Evolutionary conservation across 2,329 filamentous ascomycete genomes (phyloP), one percentile per base, ranked within the genome.

Genomic region (Pyrenochaeta sp.): DNA sequence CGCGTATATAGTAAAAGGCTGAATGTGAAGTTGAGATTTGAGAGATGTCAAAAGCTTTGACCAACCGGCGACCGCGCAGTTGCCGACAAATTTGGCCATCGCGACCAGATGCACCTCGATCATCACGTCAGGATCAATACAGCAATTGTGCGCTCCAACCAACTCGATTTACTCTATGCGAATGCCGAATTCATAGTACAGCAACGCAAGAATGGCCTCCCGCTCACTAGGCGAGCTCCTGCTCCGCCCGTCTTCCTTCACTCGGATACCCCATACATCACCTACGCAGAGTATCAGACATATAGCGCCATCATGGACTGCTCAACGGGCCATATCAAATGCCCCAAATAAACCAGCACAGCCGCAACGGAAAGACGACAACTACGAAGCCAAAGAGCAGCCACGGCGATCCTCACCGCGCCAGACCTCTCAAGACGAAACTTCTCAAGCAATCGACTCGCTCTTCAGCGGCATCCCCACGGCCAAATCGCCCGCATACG

Each of bases 181-280:
- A 27, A 27, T 27, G 23, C 9, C 23, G 23, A 27, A 5, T 5
- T 27, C 23, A 27, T 27, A 27, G 9, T 27, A 30, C 6, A 6
- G 9, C 21, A 31, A 7, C 14, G 42, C 29, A 18, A 58, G 40
- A 14, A 74, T 75, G 72, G 54, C 63, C 54, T 66, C 71, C 46
- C 66, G 69, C 56, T 64, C 62, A n/a, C 42, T 73, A 36, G 64
- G 66, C 50, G 67, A 72, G 67, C 61, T 66, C 4, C 59, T 73
- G 61, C 66, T 73, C 54, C 72, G 70, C 47, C 67, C 71, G 1
- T 49, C 63, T 9, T 48, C 69, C 47, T 56, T 68, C 49, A 53
- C 57, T 40, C 65, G 62, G 48, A 58, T 61, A 48, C 51, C 64
- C 23, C 58, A 61, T n/a, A 32, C 52, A 15, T 27, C 49, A 4